phyloP scores from a whole-genome alignment of 2,329 filamentous ascomycete genomes.

The Hypoxylon sp. region DNA sequence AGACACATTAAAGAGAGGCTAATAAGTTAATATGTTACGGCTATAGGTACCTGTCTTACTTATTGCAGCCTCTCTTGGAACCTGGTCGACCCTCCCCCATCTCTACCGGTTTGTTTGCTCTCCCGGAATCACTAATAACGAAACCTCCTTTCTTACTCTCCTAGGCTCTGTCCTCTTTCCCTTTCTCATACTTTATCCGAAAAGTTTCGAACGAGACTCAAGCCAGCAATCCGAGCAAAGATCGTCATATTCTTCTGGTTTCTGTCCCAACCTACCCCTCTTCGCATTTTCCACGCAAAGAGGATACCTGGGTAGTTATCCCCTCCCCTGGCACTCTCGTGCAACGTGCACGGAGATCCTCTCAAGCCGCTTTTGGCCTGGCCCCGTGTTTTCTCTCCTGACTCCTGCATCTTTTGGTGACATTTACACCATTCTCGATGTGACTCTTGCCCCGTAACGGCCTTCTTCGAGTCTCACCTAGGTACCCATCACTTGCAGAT shows the following conservation, averaged over 20 bases:
- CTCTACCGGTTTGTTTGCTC: constrained; percentile 20
- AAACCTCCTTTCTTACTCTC: constrained; percentile 20
- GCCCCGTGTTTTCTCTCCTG: constrained; percentile 37
- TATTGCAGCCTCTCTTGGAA: constrained; percentile 33
- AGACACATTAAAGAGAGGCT: constrained; percentile 9
- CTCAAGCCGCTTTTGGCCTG: constrained; percentile 28
- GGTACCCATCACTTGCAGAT: constrained; percentile 16
- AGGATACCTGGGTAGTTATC: constrained; percentile 36
- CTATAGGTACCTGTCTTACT: constrained; percentile 36
- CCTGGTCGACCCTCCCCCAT: constrained; percentile 19
- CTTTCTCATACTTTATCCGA: constrained; percentile 19
- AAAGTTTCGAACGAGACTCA: constrained; percentile 8
- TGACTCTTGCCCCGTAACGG: constrained; percentile 15
- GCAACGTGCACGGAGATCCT: constrained; percentile 31
- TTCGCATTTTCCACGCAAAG: constrained; percentile 28
- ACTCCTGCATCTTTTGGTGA: constrained; percentile 39
- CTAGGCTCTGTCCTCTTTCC: constrained; percentile 6
- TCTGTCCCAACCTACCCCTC: constrained; percentile 19
- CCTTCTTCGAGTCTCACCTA: constrained; percentile 15
- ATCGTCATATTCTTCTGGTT: constrained; percentile 7
- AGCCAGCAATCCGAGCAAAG: constrained; percentile 14
- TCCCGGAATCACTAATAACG: constrained; percentile 31
- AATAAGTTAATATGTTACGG: constrained; percentile 15
- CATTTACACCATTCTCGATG: constrained; percentile 29
- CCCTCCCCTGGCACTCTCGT: constrained; percentile 17